Conservation (phyloP, 2,329 filamentous ascomycete genomes). For the Aspergillus ochraceoroseus region DNA sequence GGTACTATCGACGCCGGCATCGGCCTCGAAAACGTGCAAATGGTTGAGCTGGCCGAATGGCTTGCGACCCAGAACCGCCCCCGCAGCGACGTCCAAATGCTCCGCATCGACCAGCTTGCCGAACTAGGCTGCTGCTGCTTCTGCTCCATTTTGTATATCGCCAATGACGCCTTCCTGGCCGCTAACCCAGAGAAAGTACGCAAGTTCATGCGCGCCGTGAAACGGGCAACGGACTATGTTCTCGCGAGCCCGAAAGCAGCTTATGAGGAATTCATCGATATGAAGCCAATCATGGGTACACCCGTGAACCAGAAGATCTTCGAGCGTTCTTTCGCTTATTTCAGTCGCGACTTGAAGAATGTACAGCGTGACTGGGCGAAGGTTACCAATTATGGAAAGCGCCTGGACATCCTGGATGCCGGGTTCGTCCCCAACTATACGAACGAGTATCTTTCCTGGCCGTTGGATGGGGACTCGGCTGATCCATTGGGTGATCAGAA, state of each 20-base stretch:
- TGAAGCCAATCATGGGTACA: conserved; percentile 66
- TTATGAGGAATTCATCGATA: conserved; percentile 64
- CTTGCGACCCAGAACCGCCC: conserved; percentile 59
- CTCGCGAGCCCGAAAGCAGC: conserved; percentile 58
- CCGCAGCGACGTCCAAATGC: conserved; percentile 68
- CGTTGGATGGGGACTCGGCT: conserved; percentile 57
- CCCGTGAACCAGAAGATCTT: conserved; percentile 72
- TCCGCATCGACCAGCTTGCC: conserved; percentile 73
- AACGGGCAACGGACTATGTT: conserved; percentile 68
- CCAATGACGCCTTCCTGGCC: conserved; percentile 65
- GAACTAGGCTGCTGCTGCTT: conserved; percentile 80
- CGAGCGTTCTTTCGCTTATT: conserved; percentile 72
- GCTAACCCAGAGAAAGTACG: conserved; percentile 61
- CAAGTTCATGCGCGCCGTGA: conserved; percentile 67
- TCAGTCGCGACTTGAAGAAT: conserved; percentile 69
- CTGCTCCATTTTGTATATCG: conserved; percentile 76
- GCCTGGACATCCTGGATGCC: conserved; percentile 61
- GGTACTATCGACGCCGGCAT: conserved; percentile 70
- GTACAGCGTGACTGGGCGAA: conserved; percentile 70
- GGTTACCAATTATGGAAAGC: conserved; percentile 71
- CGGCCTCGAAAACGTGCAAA: conserved; percentile 75
- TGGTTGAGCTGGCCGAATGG: conserved; percentile 78
- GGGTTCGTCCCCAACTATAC: conserved; percentile 69
- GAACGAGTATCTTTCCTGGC: conserved; percentile 65
- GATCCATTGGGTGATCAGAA: conserved; percentile 71